Conservation (phyloP, 1,139 yeast species). For the Magnusiomyces paraingens region DNA sequence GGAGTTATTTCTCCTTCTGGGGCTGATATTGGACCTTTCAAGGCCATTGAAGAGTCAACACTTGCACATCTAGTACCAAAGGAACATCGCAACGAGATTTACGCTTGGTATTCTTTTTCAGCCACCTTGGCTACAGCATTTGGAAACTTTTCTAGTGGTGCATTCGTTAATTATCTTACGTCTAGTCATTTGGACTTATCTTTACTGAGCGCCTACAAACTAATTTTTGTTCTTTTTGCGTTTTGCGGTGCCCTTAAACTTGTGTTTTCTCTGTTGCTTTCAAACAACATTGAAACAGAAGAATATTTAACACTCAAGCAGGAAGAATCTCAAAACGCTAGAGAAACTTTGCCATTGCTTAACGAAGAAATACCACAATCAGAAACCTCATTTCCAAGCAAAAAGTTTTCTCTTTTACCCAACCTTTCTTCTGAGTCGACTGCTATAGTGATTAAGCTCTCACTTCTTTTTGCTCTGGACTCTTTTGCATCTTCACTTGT, state of each 20-base stretch:
- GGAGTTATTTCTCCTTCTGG: slow-evolving; percentile 86
- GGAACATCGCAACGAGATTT: slow-evolving; percentile 26
- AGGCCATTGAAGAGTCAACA: slow-evolving; percentile 80
- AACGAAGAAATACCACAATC: not conserved
- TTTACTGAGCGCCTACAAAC: slow-evolving; percentile 45
- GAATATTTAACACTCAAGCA: not conserved
- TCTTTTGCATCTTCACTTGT: slow-evolving; percentile 84
- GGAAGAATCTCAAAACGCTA: slow-evolving; percentile 1
- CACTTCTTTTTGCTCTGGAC: slow-evolving; percentile 62
- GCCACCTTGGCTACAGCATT: slow-evolving; percentile 67
- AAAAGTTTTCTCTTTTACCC: slow-evolving; percentile 8
- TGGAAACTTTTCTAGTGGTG: slow-evolving; percentile 66
- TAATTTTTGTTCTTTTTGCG: slow-evolving; percentile 54
- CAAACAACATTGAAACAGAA: slow-evolving; percentile 47
- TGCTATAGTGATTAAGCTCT: slow-evolving; percentile 27
- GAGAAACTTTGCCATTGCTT: slow-evolving; percentile 8
- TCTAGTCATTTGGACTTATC: slow-evolving; percentile 33
- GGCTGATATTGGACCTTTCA: slow-evolving; percentile 89
- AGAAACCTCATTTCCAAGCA: not conserved
- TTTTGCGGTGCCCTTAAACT: slow-evolving; percentile 51
- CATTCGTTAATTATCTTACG: slow-evolving; percentile 35
- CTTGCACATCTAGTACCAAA: slow-evolving; percentile 73
- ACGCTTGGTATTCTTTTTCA: not conserved
- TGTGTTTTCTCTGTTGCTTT: slow-evolving; percentile 47
- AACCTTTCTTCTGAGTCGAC: slow-evolving; percentile 19